Base-by-base conservation (phyloP, 164 flowering plant genomes). In the Buxus sempervirens region DNA sequence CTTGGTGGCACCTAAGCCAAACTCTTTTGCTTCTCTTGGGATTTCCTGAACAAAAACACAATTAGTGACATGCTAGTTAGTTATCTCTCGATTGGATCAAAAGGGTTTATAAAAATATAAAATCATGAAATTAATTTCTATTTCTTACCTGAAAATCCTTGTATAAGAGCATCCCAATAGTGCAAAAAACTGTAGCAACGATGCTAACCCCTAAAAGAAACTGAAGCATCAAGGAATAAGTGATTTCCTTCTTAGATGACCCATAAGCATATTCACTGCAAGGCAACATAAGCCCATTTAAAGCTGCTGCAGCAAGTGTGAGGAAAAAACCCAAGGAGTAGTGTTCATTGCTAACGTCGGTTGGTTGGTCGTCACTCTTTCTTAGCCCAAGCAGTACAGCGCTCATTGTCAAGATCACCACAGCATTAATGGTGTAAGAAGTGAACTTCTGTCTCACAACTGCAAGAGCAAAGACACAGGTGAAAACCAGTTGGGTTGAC, bases 401-500 rank as follows among this genome's bases (percentile, higher is more conserved):
- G 32, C 62, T 62, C 54, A 66, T 16, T 16, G 69, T 66, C 69
- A 66, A 56, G 10, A 66, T 27, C 14, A 66, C 61, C 7, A 66
- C 54, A 3, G 69, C 69, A 28, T 66, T 66, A 10, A 66, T 41
- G 2, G 69, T 22, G 36, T 54, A 66, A 56, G 69, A 36, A 57
- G 69, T 66, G 62, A 66, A 66, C 48, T 41, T 66, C 26, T 66
- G 69, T 22, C 54, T 38, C 22, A 38, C 62, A 21, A 66, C 41
- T 24, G 57, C 19, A 20, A 66, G 57, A 0, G 69, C 59, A 24
- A 66, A 66, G n/a, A 66, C 22, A 1, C 62, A 61, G 16, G 69
- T 66, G 62, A 66, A 66, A 66, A 16, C 62, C 2, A 66, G n/a
- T n/a, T n/a, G n/a, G n/a, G n/a, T n/a, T n/a, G n/a, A n/a, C n/a